phyloP scores from a whole-genome alignment of 1,139 yeast genomes.

The Suhomyces maxii region DNA sequence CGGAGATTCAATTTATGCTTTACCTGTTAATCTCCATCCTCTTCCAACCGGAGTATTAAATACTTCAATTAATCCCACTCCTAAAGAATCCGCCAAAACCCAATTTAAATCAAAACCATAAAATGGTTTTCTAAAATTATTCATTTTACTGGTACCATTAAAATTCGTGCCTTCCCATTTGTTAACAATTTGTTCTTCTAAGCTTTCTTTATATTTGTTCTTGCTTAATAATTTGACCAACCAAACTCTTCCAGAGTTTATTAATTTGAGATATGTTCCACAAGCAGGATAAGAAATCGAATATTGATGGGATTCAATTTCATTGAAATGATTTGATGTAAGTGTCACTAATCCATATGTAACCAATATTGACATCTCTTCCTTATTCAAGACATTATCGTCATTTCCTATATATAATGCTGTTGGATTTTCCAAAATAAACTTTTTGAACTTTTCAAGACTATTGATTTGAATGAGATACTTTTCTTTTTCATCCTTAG shows the following conservation, averaged over 20 bases:
- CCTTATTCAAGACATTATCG: conserved; percentile 25
- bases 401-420: conserved; percentile 28
- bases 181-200: conserved; percentile 49
- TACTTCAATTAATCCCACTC: conserved; percentile 68
- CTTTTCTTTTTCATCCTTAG: conserved; percentile 7
- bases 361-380: conserved; percentile 39
- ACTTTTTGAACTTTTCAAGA: conserved; percentile 26
- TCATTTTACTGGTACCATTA: conserved; percentile 35
- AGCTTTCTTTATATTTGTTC: conserved; percentile 50
- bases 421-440: conserved; percentile 29
- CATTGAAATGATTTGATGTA: conserved; percentile 49
- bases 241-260: conserved; percentile 51
- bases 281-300: conserved; percentile 61
- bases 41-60: conserved; percentile 70
- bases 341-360: conserved; percentile 57
- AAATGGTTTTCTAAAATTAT: conserved; percentile 54
- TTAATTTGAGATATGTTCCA: conserved; percentile 54
- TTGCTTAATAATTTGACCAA: conserved; percentile 45
- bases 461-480: conserved; percentile 10
- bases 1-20: conserved; percentile 21
- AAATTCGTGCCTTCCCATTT: conserved; percentile 48
- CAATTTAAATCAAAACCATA: conserved; percentile 62
- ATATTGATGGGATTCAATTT: conserved; percentile 46
- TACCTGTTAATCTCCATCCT: conserved; percentile 65
- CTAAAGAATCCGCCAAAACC: conserved; percentile 65